phyloP scores from a whole-genome alignment of 768 basidiomycete species.

The Lactifluus subvellereus region DNA sequence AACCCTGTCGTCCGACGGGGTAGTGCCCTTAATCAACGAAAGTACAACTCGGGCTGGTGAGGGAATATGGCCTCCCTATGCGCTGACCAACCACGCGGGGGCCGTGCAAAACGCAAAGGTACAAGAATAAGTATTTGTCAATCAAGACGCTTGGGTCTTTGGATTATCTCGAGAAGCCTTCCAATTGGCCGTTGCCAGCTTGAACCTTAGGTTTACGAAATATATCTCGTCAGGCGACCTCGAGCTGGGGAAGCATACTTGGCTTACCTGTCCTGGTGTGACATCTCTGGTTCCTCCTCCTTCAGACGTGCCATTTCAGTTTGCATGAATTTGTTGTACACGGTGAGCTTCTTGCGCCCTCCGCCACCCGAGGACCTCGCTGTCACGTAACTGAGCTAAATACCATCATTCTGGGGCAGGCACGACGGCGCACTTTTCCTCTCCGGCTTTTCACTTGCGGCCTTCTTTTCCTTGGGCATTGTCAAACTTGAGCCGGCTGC shows the following conservation, averaged over 20 bases:
- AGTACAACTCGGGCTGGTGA: neutral
- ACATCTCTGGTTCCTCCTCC: constrained; percentile 63
- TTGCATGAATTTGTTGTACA: constrained; percentile 80
- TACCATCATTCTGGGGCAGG: neutral
- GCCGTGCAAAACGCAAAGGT: neutral
- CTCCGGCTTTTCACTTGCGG: constrained; percentile 23
- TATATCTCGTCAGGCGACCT: constrained; percentile 10
- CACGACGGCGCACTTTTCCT: constrained; percentile 19
- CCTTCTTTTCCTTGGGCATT: constrained; percentile 25
- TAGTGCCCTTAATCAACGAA: neutral
- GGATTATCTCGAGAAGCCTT: constrained; percentile 59
- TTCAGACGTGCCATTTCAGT: constrained; percentile 74
- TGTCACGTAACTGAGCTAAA: constrained; percentile 27
- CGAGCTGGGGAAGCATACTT: neutral
- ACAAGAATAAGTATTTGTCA: constrained; percentile 4
- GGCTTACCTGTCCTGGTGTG: constrained; percentile 66
- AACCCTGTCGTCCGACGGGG: constrained; percentile 1
- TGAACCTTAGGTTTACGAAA: constrained; percentile 46
- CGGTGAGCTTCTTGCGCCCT: constrained; percentile 57
- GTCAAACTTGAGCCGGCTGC: neutral
- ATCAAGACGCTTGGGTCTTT: constrained; percentile 17
- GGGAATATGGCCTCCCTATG: neutral
- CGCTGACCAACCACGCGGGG: neutral
- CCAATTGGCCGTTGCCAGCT: constrained; percentile 71
- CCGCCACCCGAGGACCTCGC: constrained; percentile 48